Percentiles rank a stretch among this genome's conserved stretches.
Evolutionary conservation across 2,329 filamentous ascomycete species (phyloP).

Genomic region (Phyllosticta ampelicida): DNA sequence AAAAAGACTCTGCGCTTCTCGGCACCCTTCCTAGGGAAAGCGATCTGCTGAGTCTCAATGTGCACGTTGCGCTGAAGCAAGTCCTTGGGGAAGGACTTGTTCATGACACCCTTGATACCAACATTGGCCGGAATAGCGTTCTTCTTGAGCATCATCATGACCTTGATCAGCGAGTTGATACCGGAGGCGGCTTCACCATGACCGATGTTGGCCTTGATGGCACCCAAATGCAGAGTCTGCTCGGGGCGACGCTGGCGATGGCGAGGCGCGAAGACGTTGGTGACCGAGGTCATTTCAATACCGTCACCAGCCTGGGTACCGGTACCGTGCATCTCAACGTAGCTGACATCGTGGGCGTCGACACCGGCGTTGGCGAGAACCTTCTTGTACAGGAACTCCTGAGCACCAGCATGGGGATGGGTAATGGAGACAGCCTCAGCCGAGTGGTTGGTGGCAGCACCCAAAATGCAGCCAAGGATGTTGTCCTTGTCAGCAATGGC

Average conservation of each 20-base stretch:
- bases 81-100: slow-evolving; percentile 45
- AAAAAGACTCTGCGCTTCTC: slow-evolving; percentile 40
- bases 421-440: slow-evolving; percentile 75
- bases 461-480: slow-evolving; percentile 62
- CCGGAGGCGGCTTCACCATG: slow-evolving; percentile 45
- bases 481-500: slow-evolving; percentile 64
- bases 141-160: slow-evolving; percentile 45
- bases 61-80: slow-evolving; percentile 42
- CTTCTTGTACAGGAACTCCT: slow-evolving; percentile 58
- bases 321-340: slow-evolving; percentile 84
- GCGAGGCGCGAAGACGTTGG: slow-evolving; percentile 49
- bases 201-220: slow-evolving; percentile 46
- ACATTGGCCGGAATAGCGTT: slow-evolving; percentile 44
- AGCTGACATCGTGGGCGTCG: slow-evolving; percentile 66
- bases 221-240: slow-evolving; percentile 42
- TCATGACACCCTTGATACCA: slow-evolving; percentile 45
- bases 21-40: slow-evolving; percentile 37
- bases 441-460: slow-evolving; percentile 69
- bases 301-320: slow-evolving; percentile 78
- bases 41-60: slow-evolving; percentile 37
- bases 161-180: slow-evolving; percentile 44
- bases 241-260: slow-evolving; percentile 39
- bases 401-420: slow-evolving; percentile 67
- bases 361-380: slow-evolving; percentile 64
- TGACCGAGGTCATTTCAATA: slow-evolving; percentile 71